Evolutionary conservation across 2,329 filamentous ascomycete species (phyloP), one percentile per base, ranked within the genome.

Genomic region (Fusarium napiforme): DNA sequence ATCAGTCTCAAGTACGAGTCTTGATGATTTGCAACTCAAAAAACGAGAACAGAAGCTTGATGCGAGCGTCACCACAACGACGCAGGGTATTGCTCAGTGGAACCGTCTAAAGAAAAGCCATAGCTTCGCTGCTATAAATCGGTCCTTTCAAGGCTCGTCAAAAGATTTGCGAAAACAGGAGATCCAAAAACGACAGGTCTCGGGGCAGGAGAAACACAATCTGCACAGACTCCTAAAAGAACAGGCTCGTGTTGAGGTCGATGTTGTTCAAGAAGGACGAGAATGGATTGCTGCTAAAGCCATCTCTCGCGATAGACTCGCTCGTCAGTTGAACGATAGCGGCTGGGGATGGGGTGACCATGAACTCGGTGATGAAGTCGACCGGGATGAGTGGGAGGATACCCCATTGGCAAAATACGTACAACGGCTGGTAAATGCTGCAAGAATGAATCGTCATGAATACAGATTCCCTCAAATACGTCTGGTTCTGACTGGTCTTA

Each of bases 331-430:
- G 83, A 79, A 79, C 7, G 83, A 84, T 50, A 78, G 78, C n/a
- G 83, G 83, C 8, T 84, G 83, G 83, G 78, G 77, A 11, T 85
- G 83, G 83, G 83, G 82, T 10, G 81, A 82, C 11, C 75, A 83
- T 66, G 72, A 77, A 9, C 64, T 74, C 9, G 79, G 79, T 2
- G 79, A 82, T 5, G 55, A 66, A 3, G 80, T 83, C 9, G 78
- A 80, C 12, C 67, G 73, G 36, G 78, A 79, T 11, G 82, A 83
- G 55, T 82, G 79, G 77, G 80, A 80, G 14, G 81, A 83, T 56
- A 71, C 78, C 0, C 78, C 79, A 5, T 69, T 84, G 59, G 80
- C 79, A 5, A 81, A 77, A 60, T 79, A 81, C 26, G 73, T 81
- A 11, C 77, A 68, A 46, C 77, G 81, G n/a, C 67, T 84, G 28